A percentile compares a stretch with the other conserved stretches of the same genome.
phyloP scores from a whole-genome alignment of 2,329 filamentous ascomycete genomes.

The Thermoascus crustaceus region DNA sequence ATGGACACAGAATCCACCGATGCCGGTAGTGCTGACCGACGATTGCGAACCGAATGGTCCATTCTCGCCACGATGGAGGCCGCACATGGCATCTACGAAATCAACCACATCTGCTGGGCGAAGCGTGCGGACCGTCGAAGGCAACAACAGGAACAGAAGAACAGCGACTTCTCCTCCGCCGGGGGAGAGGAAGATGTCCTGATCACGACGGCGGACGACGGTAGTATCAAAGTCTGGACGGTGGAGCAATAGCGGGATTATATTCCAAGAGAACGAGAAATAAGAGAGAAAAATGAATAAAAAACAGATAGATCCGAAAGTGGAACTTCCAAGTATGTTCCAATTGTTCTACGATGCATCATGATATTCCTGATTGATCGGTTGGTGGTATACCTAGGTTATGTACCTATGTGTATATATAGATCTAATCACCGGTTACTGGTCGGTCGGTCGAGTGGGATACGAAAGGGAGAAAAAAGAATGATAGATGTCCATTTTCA shows the following conservation, averaged over 20 bases:
- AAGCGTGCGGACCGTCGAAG: constrained; percentile 59
- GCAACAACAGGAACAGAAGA: constrained; percentile 47
- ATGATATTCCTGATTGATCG: not conserved
- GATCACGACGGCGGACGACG: constrained; percentile 87
- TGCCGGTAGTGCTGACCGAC: constrained; percentile 17
- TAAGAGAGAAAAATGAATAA: constrained; percentile 6
- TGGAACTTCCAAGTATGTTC: too few relatives aligned
- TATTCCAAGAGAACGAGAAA: constrained; percentile 4
- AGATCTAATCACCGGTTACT: too few relatives aligned
- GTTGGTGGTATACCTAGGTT: constrained; percentile 1
- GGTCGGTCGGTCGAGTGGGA: too few relatives aligned
- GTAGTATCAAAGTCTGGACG: constrained; percentile 75
- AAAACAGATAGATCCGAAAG: too few relatives aligned
- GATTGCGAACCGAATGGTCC: constrained; percentile 54
- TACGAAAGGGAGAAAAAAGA: too few relatives aligned
- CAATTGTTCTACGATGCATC: not conserved
- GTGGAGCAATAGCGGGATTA: constrained; percentile 26
- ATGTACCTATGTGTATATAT: not conserved
- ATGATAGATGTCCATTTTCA: too few relatives aligned
- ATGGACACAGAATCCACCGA: constrained; percentile 18
- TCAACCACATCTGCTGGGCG: constrained; percentile 90
- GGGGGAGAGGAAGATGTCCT: constrained; percentile 70
- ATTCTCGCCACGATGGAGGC: constrained; percentile 60
- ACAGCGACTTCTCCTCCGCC: not conserved
- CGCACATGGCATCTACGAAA: constrained; percentile 84